Evolutionary conservation across 352 stramenopile species (phyloP), one percentile per base, ranked within the genome.

Genomic region (Globisporangium camurandrum): DNA sequence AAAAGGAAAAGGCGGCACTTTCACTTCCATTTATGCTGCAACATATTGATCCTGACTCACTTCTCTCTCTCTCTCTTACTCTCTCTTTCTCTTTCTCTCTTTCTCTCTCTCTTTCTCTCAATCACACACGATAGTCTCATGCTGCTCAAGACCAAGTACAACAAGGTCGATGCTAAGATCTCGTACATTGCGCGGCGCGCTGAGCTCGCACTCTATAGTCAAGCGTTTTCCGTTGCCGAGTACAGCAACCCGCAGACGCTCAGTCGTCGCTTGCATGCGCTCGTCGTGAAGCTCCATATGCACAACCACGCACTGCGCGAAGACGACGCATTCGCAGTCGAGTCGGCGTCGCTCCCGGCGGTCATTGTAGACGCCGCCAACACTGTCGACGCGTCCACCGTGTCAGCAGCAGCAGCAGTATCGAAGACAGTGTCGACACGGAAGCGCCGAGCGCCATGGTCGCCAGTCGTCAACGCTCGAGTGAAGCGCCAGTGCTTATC

Each of bases 141-240:
- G 44, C 54, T 84, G 39, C 66, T 84, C 38, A 82, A 82, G 62
- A 66, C 61, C 57, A 84, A 82, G 55, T 84, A 82, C 54, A 66
- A 69, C 46, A 72, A 65, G 30, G 60, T 84, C 20, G 72, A 84
- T 46, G 30, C 60, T 43, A 78, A 78, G 52, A 82, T 80, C 51
- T 82, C 69, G 54, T 76, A 75, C 51, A 82, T 84, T 24, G 72
- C 65, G 12, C 69, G 72, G 12, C 69, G 72, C 9, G 72, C 72
- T 0, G 72, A 84, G 53, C 56, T 84, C 34, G 72, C 72, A 5
- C 54, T 84, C 1, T 84, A 82, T 54, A 67, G 50, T 3, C 69
- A 79, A 22, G 72, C 72, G 24, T 69, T 70, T 58, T 80, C 72
- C 0, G 54, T 59, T 0, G 60, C 54, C 57, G 72, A 84, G 49